Conservation (phyloP, 768 basidiomycete genomes). For the Russula dissimulans region DNA sequence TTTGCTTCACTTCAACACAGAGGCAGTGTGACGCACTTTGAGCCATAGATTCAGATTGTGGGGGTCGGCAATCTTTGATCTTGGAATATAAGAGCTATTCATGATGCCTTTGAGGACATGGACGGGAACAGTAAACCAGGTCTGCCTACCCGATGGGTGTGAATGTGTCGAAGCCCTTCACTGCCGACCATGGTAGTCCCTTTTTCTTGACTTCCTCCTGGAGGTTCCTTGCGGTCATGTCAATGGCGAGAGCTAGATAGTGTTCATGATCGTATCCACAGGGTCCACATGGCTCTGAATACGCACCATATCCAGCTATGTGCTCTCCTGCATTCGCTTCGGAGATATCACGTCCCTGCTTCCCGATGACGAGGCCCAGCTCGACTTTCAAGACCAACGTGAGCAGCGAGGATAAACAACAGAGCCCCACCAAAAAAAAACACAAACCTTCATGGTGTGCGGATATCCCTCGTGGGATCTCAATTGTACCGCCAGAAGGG, state of each 20-base stretch:
- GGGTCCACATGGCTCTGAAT: neutral
- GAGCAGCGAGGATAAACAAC: neutral
- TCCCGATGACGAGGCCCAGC: slow-evolving; percentile 93
- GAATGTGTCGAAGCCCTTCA: slow-evolving; percentile 96
- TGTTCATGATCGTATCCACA: neutral
- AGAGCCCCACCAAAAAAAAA: neutral
- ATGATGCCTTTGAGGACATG: neutral
- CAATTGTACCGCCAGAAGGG: slow-evolving; percentile 62
- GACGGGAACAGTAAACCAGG: neutral
- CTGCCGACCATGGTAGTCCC: slow-evolving; percentile 95
- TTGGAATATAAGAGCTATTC: slow-evolving; percentile 71
- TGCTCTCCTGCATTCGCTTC: slow-evolving; percentile 62
- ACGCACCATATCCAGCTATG: slow-evolving; percentile 85
- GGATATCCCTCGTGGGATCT: slow-evolving; percentile 76
- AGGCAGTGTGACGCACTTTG: slow-evolving; percentile 38
- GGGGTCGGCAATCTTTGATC: slow-evolving; percentile 54
- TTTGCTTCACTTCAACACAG: neutral
- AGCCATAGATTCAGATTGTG: slow-evolving; percentile 70
- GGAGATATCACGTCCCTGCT: slow-evolving; percentile 73
- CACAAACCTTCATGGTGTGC: slow-evolving; percentile 92
- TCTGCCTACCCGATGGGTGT: slow-evolving; percentile 72
- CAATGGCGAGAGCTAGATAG: slow-evolving; percentile 73
- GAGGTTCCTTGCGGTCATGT: slow-evolving; percentile 94
- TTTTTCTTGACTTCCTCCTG: slow-evolving; percentile 89
- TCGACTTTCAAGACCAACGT: slow-evolving; percentile 51